phyloP scores from a whole-genome alignment of 148 eudicot species.

The Arbutus unedo region DNA sequence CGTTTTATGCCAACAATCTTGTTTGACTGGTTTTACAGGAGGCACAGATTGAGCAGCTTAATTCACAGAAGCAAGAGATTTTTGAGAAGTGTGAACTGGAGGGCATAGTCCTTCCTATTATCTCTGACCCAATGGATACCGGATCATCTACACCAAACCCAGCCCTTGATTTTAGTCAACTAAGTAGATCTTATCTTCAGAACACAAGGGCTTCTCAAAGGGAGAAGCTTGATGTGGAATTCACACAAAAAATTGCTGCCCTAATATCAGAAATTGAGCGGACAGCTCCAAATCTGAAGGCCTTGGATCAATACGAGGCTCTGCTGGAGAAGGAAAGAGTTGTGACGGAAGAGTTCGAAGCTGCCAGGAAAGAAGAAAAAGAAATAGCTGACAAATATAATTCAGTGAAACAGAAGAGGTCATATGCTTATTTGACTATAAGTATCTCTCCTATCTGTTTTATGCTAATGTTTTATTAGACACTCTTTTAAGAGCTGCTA shows the following conservation, averaged over 20 bases:
- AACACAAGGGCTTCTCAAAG: conserved; percentile 70
- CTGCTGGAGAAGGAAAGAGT: conserved; percentile 77
- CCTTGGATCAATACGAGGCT: conserved; percentile 91
- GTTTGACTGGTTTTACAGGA: conserved; percentile 49
- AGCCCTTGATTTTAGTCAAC: conserved; percentile 63
- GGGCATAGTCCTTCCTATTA: conserved; percentile 65
- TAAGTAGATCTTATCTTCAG: conserved; percentile 68
- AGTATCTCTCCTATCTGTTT: background rate
- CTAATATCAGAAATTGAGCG: conserved; percentile 77
- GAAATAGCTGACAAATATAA: conserved; percentile 67
- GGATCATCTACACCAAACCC: conserved; percentile 51
- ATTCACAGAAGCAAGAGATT: conserved; percentile 74
- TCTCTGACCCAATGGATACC: conserved; percentile 85
- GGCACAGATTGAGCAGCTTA: conserved; percentile 61
- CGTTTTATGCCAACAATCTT: background rate
- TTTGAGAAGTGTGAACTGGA: conserved; percentile 83
- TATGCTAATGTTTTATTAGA: background rate
- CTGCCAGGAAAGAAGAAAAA: conserved; percentile 73
- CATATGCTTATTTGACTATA: conserved; percentile 12
- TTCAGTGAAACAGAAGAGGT: conserved; percentile 73
- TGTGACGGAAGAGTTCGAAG: conserved; percentile 74
- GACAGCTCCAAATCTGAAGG: conserved; percentile 96
- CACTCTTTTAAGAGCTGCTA: background rate
- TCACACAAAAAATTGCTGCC: conserved; percentile 65
- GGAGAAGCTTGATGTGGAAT: conserved; percentile 85